Conservation (phyloP, 2,329 filamentous ascomycete species). For the Talaromyces sp. region DNA sequence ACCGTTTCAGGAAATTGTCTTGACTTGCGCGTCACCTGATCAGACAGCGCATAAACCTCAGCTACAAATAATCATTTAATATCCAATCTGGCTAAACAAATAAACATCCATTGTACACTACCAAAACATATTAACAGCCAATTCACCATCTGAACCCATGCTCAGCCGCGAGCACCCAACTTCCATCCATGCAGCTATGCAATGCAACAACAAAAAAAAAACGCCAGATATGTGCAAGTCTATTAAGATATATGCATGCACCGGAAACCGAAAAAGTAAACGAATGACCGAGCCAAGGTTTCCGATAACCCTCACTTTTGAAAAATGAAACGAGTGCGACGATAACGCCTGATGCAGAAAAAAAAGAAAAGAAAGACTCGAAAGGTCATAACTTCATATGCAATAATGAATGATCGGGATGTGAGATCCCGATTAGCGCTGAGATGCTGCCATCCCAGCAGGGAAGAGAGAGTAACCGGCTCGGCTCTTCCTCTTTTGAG, state of each 20-base stretch:
- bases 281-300: not conserved
- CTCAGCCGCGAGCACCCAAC: not conserved
- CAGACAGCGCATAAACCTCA: not conserved
- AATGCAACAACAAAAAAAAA: not conserved
- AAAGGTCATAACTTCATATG: conserved; percentile 10
- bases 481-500: conserved; percentile 28
- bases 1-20: not conserved
- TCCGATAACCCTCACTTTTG: not conserved
- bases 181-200: not conserved
- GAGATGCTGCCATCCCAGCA: conserved; percentile 12
- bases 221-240: not conserved
- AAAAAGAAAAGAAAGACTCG: conserved; percentile 11
- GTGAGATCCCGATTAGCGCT: not conserved
- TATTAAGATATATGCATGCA: not conserved
- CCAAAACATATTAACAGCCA: not conserved
- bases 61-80: too few species aligned
- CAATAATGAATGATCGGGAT: not conserved
- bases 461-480: conserved; percentile 43
- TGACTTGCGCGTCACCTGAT: not conserved
- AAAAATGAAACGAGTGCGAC: not conserved
- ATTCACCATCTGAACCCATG: not conserved
- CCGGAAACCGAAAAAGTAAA: not conserved
- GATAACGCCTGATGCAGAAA: not conserved
- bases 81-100: not conserved
- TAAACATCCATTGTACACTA: not conserved